Percentiles rank a stretch among this genome's conserved stretches.
Conservation (phyloP, 2,329 filamentous ascomycete genomes). For the Diaporthe helianthi region DNA sequence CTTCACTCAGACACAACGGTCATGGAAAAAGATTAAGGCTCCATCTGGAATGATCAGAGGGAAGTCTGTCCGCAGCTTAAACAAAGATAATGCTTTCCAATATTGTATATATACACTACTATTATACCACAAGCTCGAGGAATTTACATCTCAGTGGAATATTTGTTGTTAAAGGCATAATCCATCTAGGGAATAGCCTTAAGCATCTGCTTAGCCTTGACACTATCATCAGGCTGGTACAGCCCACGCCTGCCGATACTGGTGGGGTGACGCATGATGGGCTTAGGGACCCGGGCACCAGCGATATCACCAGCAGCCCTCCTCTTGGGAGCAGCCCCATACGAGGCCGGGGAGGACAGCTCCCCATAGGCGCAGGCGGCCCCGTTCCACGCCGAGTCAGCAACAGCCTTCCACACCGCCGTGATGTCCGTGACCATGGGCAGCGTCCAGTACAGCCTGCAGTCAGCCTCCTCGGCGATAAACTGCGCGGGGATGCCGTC, state of each 20-base stretch:
- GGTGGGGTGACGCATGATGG: neutral
- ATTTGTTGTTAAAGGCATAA: too few relatives aligned
- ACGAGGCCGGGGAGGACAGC: conserved; percentile 36
- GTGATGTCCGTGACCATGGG: conserved; percentile 55
- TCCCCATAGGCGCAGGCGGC: conserved; percentile 49
- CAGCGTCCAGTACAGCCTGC: conserved; percentile 58
- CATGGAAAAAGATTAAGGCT: neutral
- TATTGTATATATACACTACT: conserved; percentile 10
- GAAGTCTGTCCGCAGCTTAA: neutral
- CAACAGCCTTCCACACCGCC: conserved; percentile 55
- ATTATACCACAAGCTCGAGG: neutral
- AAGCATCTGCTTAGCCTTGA: conserved; percentile 24
- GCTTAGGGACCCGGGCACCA: neutral
- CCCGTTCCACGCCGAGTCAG: conserved; percentile 49
- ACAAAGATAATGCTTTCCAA: neutral
- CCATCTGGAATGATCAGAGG: neutral
- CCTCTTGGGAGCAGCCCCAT: neutral
- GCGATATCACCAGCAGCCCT: conserved; percentile 7
- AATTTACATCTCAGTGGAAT: neutral
- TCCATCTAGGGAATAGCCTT: conserved; percentile 24
- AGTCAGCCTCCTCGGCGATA: conserved; percentile 55
- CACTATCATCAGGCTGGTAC: neutral
- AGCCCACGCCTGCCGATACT: neutral
- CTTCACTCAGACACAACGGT: neutral
- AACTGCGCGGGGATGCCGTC: conserved; percentile 56